Percentiles rank a stretch among this genome's conserved stretches.
Conservation (phyloP, 1,139 yeast species). For the Pichia sp. region DNA sequence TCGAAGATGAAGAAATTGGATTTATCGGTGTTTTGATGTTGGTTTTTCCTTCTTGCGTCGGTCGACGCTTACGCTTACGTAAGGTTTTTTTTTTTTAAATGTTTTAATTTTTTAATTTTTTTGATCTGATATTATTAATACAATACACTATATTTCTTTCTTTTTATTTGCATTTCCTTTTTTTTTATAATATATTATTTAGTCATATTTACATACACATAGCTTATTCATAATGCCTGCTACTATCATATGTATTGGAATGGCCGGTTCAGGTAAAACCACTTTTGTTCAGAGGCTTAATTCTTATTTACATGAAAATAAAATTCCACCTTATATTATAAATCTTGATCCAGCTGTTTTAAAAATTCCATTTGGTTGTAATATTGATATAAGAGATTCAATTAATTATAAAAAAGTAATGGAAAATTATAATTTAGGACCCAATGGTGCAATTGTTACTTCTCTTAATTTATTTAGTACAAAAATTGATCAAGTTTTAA, state of each 20-base stretch:
- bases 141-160: no score
- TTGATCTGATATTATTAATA: no score
- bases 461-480: slow-evolving; percentile 88
- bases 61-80: no score
- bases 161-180: no score
- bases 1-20: no score
- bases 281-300: slow-evolving; percentile 94
- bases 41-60: no score
- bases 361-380: slow-evolving; percentile 86
- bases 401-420: slow-evolving; percentile 93
- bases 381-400: slow-evolving; percentile 94
- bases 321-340: slow-evolving; percentile 76
- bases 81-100: no score
- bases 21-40: no score
- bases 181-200: no score
- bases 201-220: neutral
- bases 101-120: no score
- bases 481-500: slow-evolving; percentile 91
- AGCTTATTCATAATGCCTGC: slow-evolving; percentile 34
- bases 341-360: slow-evolving; percentile 95
- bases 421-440: slow-evolving; percentile 89
- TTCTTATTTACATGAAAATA: slow-evolving; percentile 71
- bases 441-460: slow-evolving; percentile 97
- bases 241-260: slow-evolving; percentile 80
- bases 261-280: slow-evolving; percentile 98